A percentile compares a stretch with the other conserved stretches of the same genome.
Evolutionary conservation across 2,329 filamentous ascomycete species (phyloP).

Genomic region (Trichoderma polysporum): DNA sequence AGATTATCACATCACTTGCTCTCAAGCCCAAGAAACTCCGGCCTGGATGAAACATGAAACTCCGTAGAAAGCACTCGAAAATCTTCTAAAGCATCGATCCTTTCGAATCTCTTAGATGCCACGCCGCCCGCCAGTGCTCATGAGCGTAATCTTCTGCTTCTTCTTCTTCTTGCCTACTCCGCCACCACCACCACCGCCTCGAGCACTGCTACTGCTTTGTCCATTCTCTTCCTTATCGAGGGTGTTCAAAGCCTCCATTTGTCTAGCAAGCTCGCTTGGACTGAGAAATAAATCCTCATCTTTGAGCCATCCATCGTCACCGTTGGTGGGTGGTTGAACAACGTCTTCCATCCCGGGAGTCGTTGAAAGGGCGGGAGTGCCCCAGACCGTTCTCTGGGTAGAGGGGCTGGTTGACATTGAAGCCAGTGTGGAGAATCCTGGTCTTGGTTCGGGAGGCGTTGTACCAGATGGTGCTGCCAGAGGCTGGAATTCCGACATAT

Average conservation of each 20-base stretch:
- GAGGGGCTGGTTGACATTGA: constrained; percentile 80
- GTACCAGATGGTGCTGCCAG: constrained; percentile 51
- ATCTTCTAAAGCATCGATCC: neutral
- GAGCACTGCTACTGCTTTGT: constrained; percentile 23
- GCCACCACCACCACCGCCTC: constrained; percentile 27
- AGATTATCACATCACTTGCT: neutral
- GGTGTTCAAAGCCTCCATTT: constrained; percentile 55
- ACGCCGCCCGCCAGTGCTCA: constrained; percentile 63
- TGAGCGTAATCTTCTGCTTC: constrained; percentile 70
- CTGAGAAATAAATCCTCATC: constrained; percentile 63
- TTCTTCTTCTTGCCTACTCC: constrained; percentile 63
- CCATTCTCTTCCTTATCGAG: constrained; percentile 32
- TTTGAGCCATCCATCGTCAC: constrained; percentile 81
- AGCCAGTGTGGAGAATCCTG: constrained; percentile 67
- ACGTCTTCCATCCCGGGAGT: constrained; percentile 54
- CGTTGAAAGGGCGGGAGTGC: constrained; percentile 68
- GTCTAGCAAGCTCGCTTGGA: constrained; percentile 58
- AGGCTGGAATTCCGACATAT: constrained; percentile 65
- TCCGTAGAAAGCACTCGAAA: constrained; percentile 1
- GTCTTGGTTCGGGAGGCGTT: constrained; percentile 56
- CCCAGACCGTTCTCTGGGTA: constrained; percentile 82
- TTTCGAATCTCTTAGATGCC: constrained; percentile 36
- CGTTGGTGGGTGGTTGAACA: constrained; percentile 26
- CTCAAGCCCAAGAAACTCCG: neutral
- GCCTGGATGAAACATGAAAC: neutral